Evolutionary conservation across 1,284 basidiomycete genomes (phyloP), one percentile per base, ranked within the genome.

Genomic region (Fomitopsis pinicola): DNA sequence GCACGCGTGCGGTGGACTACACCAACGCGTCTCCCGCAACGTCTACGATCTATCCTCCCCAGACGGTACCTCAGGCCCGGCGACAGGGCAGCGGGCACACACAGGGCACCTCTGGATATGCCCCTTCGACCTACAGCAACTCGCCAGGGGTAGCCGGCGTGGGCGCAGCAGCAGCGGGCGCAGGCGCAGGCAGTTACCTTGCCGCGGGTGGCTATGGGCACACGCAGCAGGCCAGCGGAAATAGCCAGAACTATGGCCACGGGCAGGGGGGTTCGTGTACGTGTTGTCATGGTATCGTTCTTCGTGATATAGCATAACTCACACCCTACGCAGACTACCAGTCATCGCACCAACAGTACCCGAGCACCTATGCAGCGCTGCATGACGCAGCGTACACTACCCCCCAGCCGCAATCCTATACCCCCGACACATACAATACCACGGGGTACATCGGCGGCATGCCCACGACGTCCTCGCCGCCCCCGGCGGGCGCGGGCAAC

Each of bases 1-100:
- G 91, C 2, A 81, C 82, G 52, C 82, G 89, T 44, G 83, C 90
- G 5, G 80, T 92, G 5, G 90, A 92, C 66, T 92, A 90, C 66
- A 88, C 90, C 68, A 79, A 78, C 56, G 67, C 76, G 12, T 69
- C 79, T 42, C 64, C 72, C 14, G 68, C 75, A 17, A 61, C 74
- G 3, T 81, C 61, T 68, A 78, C 78, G 53, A 77, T 79, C 36
- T 76, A 75, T 56, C 80, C 80, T 52, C 76, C 77, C 14, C 72
- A 69, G 58, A 44, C 57, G 1, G 28, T 48, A 17, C 55, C 62
- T 6, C 59, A 45, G 55, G 73, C 80, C 6, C 74, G 71, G 42
- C 75, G 80, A 58, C 81, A 81, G 63, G 73, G 64, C 15, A 85
- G 80, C 59, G 72, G 69, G 19, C 72, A 75, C 59, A 78, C 80